Evolutionary conservation across 495 filamentous ascomycete genomes (phyloP), one percentile per base, ranked within the genome.

Genomic region (Talaromyces wortmannii): DNA sequence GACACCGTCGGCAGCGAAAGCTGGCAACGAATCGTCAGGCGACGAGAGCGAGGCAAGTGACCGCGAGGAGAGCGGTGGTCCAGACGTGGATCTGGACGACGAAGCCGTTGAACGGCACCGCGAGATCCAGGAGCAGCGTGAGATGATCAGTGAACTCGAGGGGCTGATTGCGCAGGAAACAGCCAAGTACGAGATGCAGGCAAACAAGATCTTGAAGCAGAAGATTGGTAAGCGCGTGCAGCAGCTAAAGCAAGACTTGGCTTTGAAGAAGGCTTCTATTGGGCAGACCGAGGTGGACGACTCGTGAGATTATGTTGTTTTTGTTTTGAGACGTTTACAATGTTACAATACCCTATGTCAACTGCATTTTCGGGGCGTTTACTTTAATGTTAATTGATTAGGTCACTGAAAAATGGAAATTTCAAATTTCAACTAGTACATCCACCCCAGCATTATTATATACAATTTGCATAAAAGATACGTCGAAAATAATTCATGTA

Each of bases 71-170:
- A 42, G 11, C 3, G 42, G 44, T 7, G 43, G 52, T 10, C 74
- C 76, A 10, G 83, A 84, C 17, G 83, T 84, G 11, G 83, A 84
- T 31, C 69, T 82, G 32, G 83, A 85, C 42, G 82, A 83, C 2
- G 74, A 78, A 18, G 68, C 69, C 31, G 58, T 79, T 56, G 77
- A 73, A 64, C 68, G 65, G 59, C 68, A 75, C 32, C 72, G 69
- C 31, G 75, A 79, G 53, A 61, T 74, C 18, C 76, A 79, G 56
- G 69, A 78, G 53, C 73, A 76, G 54, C 70, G 71, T 16, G 78
- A 79, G 57, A 72, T 79, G 48, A 73, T 81, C 45, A 67, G 62
- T 2, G 78, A 81, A 55, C 51, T 81, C 33, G 75, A 81, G 48
- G 67, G 62, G 0, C 64, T 76, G 47, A 79, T 81, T 42, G 68